These are phyloP conservation scores for Sanguinoderma infundibulare DNA, from an alignment of 1,284 basidiomycete species.

Conservation along the genomic window DNA sequence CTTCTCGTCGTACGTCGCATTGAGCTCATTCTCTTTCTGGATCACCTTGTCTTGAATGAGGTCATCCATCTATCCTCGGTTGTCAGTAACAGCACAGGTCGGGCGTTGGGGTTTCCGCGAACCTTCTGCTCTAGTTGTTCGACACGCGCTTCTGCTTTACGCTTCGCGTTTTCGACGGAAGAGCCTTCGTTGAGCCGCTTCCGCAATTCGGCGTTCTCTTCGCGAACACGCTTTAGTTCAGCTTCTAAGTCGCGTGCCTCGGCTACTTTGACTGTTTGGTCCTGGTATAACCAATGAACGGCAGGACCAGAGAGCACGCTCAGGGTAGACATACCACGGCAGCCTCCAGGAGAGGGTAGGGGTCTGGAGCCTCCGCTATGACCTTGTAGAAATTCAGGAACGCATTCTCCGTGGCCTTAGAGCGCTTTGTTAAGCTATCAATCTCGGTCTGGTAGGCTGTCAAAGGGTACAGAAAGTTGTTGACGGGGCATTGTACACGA, in stretches of 20 bases:
- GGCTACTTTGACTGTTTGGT: conserved; percentile 87
- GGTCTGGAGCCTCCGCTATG: conserved; percentile 93
- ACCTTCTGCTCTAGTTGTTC: conserved; percentile 88
- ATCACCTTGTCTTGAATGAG: conserved; percentile 84
- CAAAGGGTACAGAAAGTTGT: neutral
- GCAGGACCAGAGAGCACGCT: neutral
- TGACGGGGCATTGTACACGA: neutral
- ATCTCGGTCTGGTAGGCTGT: conserved; percentile 96
- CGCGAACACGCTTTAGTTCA: conserved; percentile 72
- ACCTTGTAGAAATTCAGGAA: conserved; percentile 95
- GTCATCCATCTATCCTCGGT: conserved; percentile 77
- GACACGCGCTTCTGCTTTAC: conserved; percentile 73
- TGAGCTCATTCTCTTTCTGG: conserved; percentile 93
- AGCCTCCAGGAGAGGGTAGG: conserved; percentile 92
- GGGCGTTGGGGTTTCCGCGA: neutral
- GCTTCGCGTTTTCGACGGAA: conserved; percentile 73
- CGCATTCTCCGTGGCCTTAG: conserved; percentile 90
- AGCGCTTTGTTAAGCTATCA: conserved; percentile 91
- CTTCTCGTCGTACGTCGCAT: conserved; percentile 95
- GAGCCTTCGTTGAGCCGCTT: conserved; percentile 70
- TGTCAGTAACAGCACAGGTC: neutral
- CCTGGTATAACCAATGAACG: conserved; percentile 45
- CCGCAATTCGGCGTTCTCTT: conserved; percentile 82
- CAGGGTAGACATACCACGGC: conserved; percentile 73
- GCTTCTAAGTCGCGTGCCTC: conserved; percentile 78